Evolutionary conservation across 2,329 filamentous ascomycete genomes (phyloP).

Genomic region (Bipolaris zeicola): DNA sequence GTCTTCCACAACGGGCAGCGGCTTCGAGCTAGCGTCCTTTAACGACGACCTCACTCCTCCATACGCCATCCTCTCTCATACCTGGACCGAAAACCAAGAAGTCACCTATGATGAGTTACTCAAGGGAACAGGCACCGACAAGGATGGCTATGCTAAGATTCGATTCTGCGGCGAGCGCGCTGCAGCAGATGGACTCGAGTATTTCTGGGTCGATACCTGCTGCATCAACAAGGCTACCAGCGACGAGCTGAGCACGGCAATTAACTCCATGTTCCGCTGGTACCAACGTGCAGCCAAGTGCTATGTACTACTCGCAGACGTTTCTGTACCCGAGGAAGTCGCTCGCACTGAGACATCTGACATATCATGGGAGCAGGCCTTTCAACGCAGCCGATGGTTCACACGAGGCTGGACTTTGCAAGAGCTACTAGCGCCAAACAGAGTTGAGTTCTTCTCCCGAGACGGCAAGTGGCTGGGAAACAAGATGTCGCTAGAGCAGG

Average conservation of each 20-base stretch:
- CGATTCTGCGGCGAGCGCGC: constrained; percentile 16
- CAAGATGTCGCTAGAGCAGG: constrained; percentile 16
- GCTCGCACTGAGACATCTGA: constrained; percentile 10
- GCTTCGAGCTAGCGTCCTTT: constrained; percentile 23
- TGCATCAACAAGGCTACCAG: neutral
- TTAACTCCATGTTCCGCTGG: constrained; percentile 11
- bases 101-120: constrained; percentile 25
- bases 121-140: constrained; percentile 15
- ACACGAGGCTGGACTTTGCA: constrained; percentile 7
- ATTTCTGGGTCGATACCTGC: neutral
- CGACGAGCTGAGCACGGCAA: constrained; percentile 11
- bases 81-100: constrained; percentile 23
- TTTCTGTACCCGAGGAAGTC: constrained; percentile 10
- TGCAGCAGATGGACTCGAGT: constrained; percentile 13
- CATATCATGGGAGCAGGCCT: constrained; percentile 15
- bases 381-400: constrained; percentile 14
- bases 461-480: constrained; percentile 16
- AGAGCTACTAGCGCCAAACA: constrained; percentile 20
- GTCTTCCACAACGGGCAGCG: constrained; percentile 13
- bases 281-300: constrained; percentile 12
- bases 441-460: constrained; percentile 24
- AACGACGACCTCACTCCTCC: constrained; percentile 16
- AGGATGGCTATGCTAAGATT: constrained; percentile 21
- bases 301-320: constrained; percentile 22
- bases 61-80: constrained; percentile 31